These are phyloP conservation scores for Setaria italica DNA, from an alignment of 202 grass and related monocot species.

Conservation along the genomic window DNA sequence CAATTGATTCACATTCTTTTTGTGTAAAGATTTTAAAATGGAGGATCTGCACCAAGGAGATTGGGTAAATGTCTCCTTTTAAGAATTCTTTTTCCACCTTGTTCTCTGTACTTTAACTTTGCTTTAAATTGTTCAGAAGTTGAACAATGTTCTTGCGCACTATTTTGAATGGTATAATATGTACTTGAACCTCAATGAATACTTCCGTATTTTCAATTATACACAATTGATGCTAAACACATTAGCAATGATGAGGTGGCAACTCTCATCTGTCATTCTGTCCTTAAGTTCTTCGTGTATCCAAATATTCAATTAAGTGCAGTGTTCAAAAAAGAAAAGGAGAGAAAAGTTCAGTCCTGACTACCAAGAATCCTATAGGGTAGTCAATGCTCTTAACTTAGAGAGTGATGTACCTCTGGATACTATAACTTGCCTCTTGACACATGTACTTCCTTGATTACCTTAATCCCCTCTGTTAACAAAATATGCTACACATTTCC, in stretches of 20 bases:
- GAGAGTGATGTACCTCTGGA: not conserved
- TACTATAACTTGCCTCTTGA: not conserved
- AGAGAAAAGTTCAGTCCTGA: not conserved
- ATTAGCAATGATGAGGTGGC: slow-evolving; percentile 10
- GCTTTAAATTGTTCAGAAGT: slow-evolving; percentile 23
- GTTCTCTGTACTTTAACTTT: slow-evolving; percentile 20
- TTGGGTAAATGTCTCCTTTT: slow-evolving; percentile 30
- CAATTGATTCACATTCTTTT: slow-evolving; percentile 36
- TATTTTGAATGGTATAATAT: slow-evolving; percentile 27
- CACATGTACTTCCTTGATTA: slow-evolving; percentile 17
- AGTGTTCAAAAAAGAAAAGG: not conserved
- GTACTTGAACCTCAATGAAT: not conserved
- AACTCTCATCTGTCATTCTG: not conserved
- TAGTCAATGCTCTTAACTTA: not conserved
- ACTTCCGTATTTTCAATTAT: not conserved
- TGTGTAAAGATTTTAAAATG: slow-evolving; percentile 19
- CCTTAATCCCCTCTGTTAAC: slow-evolving; percentile 1
- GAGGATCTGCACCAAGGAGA: slow-evolving; percentile 2
- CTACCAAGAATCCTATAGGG: not conserved
- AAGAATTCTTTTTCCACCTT: slow-evolving; percentile 5
- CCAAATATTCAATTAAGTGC: slow-evolving; percentile 6
- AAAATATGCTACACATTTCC: not conserved
- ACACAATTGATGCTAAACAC: not conserved
- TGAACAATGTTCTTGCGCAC: slow-evolving; percentile 1
- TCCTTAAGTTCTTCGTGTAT: not conserved